These are phyloP conservation scores for Aspergillus jensenii DNA, from an alignment of 2,329 filamentous ascomycete genomes.

Conservation along the genomic window DNA sequence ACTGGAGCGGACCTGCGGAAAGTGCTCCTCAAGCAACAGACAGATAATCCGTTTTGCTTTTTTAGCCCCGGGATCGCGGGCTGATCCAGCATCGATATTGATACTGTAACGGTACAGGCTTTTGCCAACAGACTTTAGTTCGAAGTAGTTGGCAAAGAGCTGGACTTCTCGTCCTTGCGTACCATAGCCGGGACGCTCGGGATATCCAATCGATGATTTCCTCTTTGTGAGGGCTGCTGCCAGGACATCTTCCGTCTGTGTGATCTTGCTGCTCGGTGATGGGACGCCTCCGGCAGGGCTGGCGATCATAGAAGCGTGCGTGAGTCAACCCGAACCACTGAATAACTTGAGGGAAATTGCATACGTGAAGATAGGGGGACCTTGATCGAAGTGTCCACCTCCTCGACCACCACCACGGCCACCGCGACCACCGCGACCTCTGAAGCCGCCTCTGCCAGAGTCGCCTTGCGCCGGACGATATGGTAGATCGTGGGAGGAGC, in stretches of 20 bases:
- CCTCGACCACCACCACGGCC: conserved; percentile 17
- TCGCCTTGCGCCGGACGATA: conserved; percentile 16
- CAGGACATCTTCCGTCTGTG: conserved; percentile 28
- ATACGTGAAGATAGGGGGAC: conserved; percentile 31
- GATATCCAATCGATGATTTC: conserved; percentile 25
- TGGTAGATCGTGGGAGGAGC: conserved; percentile 24
- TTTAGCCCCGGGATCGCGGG: conserved; percentile 33
- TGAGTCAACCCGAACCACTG: background rate
- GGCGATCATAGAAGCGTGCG: background rate
- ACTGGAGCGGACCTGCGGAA: conserved; percentile 22
- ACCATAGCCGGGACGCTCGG: conserved; percentile 40
- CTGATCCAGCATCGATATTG: conserved; percentile 27
- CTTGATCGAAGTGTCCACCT: conserved; percentile 15
- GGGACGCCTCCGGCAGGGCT: conserved; percentile 24
- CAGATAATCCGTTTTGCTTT: conserved; percentile 52
- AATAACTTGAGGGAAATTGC: conserved; percentile 3
- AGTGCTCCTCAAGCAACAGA: conserved; percentile 43
- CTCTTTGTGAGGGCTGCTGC: conserved; percentile 24
- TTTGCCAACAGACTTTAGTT: conserved; percentile 36
- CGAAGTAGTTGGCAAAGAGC: conserved; percentile 43
- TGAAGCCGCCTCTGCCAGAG: conserved; percentile 11
- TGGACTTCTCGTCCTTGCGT: conserved; percentile 30
- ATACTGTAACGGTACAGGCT: conserved; percentile 45
- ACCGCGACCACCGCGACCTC: conserved; percentile 21
- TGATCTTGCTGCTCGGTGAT: conserved; percentile 23